phyloP scores from a whole-genome alignment of 176 grass and related monocot genomes.

The Stipa capillata region DNA sequence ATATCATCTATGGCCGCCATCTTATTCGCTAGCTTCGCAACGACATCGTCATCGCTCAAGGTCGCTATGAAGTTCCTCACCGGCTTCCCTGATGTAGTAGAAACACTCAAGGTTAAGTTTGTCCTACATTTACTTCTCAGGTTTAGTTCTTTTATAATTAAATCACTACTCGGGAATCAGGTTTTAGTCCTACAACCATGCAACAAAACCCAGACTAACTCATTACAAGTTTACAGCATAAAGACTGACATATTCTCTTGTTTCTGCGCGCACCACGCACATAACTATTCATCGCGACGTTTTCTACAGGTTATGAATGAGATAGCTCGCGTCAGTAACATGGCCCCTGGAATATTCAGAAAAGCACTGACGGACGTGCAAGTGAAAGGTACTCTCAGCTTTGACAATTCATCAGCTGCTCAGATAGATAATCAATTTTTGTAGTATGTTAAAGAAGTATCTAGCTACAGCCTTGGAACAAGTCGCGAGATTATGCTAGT shows the following conservation, averaged over 20 bases:
- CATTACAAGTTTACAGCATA: not conserved
- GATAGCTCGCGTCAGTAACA: not conserved
- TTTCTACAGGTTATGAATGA: not conserved
- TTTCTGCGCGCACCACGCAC: not conserved
- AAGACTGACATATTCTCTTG: not conserved
- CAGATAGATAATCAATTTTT: too few relatives aligned
- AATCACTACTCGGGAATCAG: not conserved
- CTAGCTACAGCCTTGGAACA: too few relatives aligned
- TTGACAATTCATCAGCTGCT: too few relatives aligned
- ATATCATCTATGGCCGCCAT: not conserved
- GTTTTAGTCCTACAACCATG: not conserved
- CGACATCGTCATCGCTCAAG: not conserved
- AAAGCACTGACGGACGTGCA: not conserved
- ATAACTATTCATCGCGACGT: not conserved
- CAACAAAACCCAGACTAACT: not conserved
- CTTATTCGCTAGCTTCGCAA: slow-evolving; percentile 1
- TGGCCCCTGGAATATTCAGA: slow-evolving; percentile 7
- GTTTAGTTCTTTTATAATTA: not conserved
- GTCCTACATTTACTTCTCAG: not conserved
- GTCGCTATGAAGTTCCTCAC: not conserved
- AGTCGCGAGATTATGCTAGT: too few relatives aligned
- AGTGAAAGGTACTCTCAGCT: not conserved
- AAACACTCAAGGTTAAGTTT: not conserved
- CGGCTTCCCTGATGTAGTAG: not conserved
- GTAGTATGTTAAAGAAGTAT: too few relatives aligned